These are phyloP conservation scores for Pestalotiopsis sp. DNA, from an alignment of 2,329 filamentous ascomycete species.

Conservation along the genomic window DNA sequence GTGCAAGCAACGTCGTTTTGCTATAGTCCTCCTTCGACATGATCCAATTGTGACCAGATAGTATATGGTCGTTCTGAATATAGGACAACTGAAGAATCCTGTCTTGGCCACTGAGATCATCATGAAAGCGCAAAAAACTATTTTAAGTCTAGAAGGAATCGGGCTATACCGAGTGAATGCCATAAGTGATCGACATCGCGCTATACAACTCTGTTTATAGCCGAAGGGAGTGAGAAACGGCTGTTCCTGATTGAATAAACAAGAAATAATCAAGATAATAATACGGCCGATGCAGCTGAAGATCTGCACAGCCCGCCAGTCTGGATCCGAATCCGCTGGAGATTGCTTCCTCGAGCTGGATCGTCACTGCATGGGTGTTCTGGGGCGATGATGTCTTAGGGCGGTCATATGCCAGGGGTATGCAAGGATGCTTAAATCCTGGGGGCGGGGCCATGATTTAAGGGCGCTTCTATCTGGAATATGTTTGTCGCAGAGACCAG, in stretches of 20 bases:
- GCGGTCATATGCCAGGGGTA: background rate
- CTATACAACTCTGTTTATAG: background rate
- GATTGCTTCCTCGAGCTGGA: background rate
- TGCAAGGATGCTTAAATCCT: background rate
- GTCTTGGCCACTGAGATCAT: background rate
- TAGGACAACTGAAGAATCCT: background rate
- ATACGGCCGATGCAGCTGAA: background rate
- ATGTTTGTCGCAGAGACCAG: background rate
- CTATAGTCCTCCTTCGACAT: background rate
- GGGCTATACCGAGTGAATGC: background rate
- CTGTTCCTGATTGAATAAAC: background rate
- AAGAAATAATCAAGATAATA: background rate
- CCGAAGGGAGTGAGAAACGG: background rate
- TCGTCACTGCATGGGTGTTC: background rate
- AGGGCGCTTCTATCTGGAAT: background rate
- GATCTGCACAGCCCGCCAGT: background rate
- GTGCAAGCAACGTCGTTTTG: background rate
- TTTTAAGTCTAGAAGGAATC: background rate
- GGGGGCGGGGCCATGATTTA: background rate
- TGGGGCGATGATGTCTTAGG: background rate
- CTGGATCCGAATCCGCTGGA: background rate
- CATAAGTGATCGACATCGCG: background rate
- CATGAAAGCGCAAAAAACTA: background rate
- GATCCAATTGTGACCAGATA: background rate
- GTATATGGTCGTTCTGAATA: background rate